Percentiles rank a stretch among this genome's conserved stretches.
These are phyloP conservation scores for Mortierella sp. DNA, from an alignment of 371 early-diverging fungal genomes.

Conservation along the genomic window DNA sequence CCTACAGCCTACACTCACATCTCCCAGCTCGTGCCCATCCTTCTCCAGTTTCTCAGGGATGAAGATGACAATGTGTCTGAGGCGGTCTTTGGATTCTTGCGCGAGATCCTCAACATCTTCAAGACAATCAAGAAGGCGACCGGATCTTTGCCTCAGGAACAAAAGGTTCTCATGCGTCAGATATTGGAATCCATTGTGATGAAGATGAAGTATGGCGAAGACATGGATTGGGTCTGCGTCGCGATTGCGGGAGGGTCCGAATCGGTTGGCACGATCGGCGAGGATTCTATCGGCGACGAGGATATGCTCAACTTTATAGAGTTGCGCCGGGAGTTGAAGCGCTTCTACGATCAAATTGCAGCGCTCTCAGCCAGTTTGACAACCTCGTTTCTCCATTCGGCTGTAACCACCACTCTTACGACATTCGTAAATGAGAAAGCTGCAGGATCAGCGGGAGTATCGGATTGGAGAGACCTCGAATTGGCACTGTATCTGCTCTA, in stretches of 20 bases:
- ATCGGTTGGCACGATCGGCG: conserved; percentile 46
- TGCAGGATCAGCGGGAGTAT: conserved; percentile 54
- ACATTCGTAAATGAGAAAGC: conserved; percentile 62
- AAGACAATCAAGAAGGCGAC: conserved; percentile 67
- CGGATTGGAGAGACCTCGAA: conserved; percentile 84
- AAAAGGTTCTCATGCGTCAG: conserved; percentile 74
- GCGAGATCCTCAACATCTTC: conserved; percentile 70
- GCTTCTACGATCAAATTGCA: conserved; percentile 77
- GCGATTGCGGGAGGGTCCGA: conserved; percentile 43
- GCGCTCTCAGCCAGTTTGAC: conserved; percentile 72
- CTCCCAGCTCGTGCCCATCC: conserved; percentile 50
- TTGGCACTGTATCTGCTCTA: conserved; percentile 82
- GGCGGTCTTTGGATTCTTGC: conserved; percentile 78
- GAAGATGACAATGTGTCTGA: conserved; percentile 87
- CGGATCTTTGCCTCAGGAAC: conserved; percentile 67
- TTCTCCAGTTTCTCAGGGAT: conserved; percentile 57
- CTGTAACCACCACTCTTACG: conserved; percentile 67
- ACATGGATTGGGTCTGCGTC: conserved; percentile 75
- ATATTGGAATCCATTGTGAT: conserved; percentile 79
- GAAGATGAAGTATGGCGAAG: conserved; percentile 93
- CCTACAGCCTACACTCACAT: conserved; percentile 58
- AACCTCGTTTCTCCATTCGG: conserved; percentile 65
- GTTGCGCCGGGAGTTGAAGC: conserved; percentile 69
- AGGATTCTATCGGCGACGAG: conserved; percentile 44
- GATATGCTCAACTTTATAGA: conserved; percentile 47